These are phyloP conservation scores for Lolium rigidum DNA, from an alignment of 176 grass and related monocot species.

Conservation along the genomic window DNA sequence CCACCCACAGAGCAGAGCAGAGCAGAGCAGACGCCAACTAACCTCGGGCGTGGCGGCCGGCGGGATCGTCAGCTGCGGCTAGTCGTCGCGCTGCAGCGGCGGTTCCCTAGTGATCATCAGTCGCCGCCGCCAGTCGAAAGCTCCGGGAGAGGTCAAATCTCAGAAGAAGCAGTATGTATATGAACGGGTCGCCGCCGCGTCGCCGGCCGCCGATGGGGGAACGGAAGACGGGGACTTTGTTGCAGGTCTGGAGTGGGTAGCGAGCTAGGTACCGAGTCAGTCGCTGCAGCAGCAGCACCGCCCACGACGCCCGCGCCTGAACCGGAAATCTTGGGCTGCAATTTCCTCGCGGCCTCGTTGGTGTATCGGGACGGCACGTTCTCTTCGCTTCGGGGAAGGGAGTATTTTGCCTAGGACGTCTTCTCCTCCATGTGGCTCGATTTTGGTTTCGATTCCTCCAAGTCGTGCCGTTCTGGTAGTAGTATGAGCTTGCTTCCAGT, in stretches of 20 bases:
- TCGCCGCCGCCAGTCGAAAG: not conserved
- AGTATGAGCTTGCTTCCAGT: not conserved
- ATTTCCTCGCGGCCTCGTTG: not conserved
- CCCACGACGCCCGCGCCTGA: constrained; percentile 40
- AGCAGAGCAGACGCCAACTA: not conserved
- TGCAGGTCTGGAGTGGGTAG: constrained; percentile 3
- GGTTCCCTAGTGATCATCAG: constrained; percentile 42
- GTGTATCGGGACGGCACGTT: not conserved
- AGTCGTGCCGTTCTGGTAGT: not conserved
- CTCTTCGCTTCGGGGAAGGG: not conserved
- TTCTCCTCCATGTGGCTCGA: not conserved
- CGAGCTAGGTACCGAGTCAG: not conserved
- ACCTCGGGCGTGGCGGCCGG: constrained; percentile 10
- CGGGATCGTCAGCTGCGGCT: constrained; percentile 21
- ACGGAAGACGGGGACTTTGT: not conserved
- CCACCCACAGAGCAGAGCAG: too few species aligned
- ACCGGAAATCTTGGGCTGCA: constrained; percentile 6
- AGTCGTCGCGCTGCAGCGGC: not conserved
- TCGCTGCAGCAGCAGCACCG: not conserved
- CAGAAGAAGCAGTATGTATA: not conserved
- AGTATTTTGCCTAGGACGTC: not conserved
- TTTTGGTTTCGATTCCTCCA: not conserved
- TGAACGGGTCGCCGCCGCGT: not conserved
- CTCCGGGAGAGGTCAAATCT: not conserved
- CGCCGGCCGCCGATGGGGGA: not conserved